Evolutionary conservation across 352 stramenopile species (phyloP), one percentile per base, ranked within the genome.

Genomic region (Elongisporangium senticosum): DNA sequence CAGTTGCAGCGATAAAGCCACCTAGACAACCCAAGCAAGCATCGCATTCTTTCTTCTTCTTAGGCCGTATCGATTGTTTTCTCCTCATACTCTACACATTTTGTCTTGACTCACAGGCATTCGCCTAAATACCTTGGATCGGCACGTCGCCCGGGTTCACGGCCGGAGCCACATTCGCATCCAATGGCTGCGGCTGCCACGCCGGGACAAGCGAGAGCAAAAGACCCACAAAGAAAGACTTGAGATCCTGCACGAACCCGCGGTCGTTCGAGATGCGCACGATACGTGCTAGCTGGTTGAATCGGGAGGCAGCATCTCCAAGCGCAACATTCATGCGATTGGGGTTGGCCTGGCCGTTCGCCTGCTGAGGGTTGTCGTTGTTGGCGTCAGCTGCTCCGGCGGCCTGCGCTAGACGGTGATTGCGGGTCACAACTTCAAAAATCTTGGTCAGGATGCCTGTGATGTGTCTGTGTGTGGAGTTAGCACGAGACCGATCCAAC

Each of bases 401-500:
- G 19, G 57, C 28, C 49, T 19, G 3, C n/a, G 53, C 13, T 23
- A 53, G 68, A 13, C 64, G 58, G n/a, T 70, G 65, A 50, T 79
- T 72, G 23, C 65, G 75, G 58, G 77, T 66, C 64, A 86, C 77
- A 3, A 95, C 70, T 47, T 90, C 78, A 62, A 89, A 92, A 20
- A 92, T 65, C 63, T 95, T 95, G 11, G 67, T 76, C 49, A 95
- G 73, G 48, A 95, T 95, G 17, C 86, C 86, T 0, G 83, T 93
- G 22, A 92, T 90, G 66, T 92, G 83, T 15, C 76, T 86, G 40
- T 13, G 43, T 0, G n/a, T 26, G 13, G 51, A 14, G 22, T 55
- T 26, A 54, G 33, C 6, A 39, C 51, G 11, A 43, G 13, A 43
- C 33, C 33, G 11, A 43, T 15, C 33, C 8, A 14, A 10, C 33